A percentile compares a stretch with the other conserved stretches of the same genome.
Evolutionary conservation across 2,329 filamentous ascomycete genomes (phyloP).

Genomic region (Endocalyx cinctus): DNA sequence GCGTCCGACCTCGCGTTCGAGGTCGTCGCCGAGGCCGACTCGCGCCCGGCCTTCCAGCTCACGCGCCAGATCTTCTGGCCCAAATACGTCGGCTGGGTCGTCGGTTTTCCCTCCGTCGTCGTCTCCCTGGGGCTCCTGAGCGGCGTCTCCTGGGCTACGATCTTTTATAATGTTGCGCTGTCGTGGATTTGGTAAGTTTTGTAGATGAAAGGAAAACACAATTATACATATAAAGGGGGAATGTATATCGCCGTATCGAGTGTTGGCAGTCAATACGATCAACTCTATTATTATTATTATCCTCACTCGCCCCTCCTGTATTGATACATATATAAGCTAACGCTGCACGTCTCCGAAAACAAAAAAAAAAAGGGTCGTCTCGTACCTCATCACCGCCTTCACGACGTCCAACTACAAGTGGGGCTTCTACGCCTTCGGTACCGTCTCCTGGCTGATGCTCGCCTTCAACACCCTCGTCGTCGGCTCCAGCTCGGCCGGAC

Average conservation of each 20-base stretch:
- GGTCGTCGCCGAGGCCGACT: constrained; percentile 32
- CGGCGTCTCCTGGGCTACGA: constrained; percentile 52
- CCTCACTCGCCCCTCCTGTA: too few relatives aligned
- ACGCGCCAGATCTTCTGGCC: constrained; percentile 50
- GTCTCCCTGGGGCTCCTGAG: constrained; percentile 46
- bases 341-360: constrained; percentile 1
- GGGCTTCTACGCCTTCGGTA: constrained; percentile 53
- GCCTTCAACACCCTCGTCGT: constrained; percentile 37
- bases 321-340: too few relatives aligned
- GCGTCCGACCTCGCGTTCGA: constrained; percentile 47
- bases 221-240: too few relatives aligned
- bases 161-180: constrained; percentile 45
- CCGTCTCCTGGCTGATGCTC: constrained; percentile 41
- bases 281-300: too few relatives aligned
- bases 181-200: constrained; percentile 41
- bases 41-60: constrained; percentile 20
- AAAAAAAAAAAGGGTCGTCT: constrained; percentile 32
- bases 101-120: constrained; percentile 41
- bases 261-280: too few relatives aligned
- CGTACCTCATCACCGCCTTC: constrained; percentile 45
- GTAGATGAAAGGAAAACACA: not conserved
- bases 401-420: constrained; percentile 49
- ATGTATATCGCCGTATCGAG: too few relatives aligned
- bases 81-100: constrained; percentile 50
- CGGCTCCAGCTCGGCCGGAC: constrained; percentile 33